Conservation (phyloP, 305 asterid genomes). For the Fraxinus nigra region DNA sequence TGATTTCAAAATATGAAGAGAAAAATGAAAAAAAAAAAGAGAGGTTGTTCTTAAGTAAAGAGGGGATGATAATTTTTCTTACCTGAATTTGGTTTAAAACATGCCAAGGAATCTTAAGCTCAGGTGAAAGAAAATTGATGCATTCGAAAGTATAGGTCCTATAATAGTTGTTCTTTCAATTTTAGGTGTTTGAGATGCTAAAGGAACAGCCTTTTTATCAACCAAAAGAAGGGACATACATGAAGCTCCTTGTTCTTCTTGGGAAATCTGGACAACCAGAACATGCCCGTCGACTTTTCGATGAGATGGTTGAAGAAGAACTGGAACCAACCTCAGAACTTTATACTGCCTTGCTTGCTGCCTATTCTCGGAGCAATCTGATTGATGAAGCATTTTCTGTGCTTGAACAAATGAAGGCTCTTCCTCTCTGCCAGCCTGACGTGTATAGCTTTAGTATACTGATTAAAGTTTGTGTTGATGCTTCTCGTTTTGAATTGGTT, state of each 20-base stretch:
- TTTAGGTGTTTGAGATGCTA: conserved; percentile 86
- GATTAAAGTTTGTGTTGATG: conserved; percentile 85
- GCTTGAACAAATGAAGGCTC: conserved; percentile 59
- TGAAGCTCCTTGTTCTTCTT: conserved; percentile 86
- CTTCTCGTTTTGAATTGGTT: conserved; percentile 63
- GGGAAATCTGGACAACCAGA: conserved; percentile 85
- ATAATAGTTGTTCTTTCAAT: not conserved
- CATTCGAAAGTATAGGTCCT: not conserved
- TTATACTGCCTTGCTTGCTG: conserved; percentile 72
- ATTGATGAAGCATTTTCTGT: conserved; percentile 63
- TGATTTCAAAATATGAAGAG: not conserved
- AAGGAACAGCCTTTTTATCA: conserved; percentile 74
- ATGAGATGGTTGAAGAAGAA: conserved; percentile 74
- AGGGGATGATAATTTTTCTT: not conserved
- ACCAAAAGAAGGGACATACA: conserved; percentile 81
- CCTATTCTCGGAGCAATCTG: conserved; percentile 72
- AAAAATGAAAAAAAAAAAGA: not conserved
- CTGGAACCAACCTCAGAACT: conserved; percentile 70
- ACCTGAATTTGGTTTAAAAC: not conserved
- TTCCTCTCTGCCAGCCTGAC: conserved; percentile 87
- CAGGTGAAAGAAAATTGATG: not conserved
- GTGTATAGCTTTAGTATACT: conserved; percentile 77
- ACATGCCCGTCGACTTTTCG: conserved; percentile 69
- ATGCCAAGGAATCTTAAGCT: not conserved
- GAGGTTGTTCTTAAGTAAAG: not conserved